Base-by-base conservation (phyloP, 345 rosid genomes). In the Punica granatum region DNA sequence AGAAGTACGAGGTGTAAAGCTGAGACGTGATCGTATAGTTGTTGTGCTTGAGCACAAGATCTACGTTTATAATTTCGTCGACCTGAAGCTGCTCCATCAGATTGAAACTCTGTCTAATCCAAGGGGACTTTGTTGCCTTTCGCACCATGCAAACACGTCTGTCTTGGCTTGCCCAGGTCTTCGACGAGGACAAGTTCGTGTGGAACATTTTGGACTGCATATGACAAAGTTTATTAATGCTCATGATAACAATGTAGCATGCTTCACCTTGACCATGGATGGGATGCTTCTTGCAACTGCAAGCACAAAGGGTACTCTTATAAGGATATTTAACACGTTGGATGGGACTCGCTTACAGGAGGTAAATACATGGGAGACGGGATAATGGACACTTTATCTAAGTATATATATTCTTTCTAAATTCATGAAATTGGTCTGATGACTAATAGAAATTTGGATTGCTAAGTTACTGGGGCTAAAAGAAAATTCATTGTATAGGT, bases 281-380 rank as follows among this genome's bases (percentile, higher is more conserved):
- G 98, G 97, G 72, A 73, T 88, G 56, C 88, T 93, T 67, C 96
- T 93, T 36, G 97, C 97, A 19, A 93, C 96, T 72, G 96, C 97
- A 31, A 93, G 97, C 79, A 79, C 86, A 43, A 90, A 77, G 78
- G 98, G 97, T 63, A 93, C 97, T 37, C 80, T 93, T 79, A 82
- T 87, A 54, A 83, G 98, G 82, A 90, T 93, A 70, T 93, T 87
- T 79, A 93, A 90, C 79, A 90, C 97, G 12, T 76, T 93, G 88
- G 98, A 93, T 63, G 98, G 98, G 54, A 85, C 90, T 74, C 85
- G 76, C 68, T 76, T 87, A 70, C 97, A 89, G 82, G 97, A 93
- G 97, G 97, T 93, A 74, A 39, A 12, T 34, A 23, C 31, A 12
- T 39, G 30, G 49, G 31, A 36, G 26, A 36, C 35, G 46, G 32